Conservation (phyloP, 306 rosid genomes). For the Vigna hirtella region DNA sequence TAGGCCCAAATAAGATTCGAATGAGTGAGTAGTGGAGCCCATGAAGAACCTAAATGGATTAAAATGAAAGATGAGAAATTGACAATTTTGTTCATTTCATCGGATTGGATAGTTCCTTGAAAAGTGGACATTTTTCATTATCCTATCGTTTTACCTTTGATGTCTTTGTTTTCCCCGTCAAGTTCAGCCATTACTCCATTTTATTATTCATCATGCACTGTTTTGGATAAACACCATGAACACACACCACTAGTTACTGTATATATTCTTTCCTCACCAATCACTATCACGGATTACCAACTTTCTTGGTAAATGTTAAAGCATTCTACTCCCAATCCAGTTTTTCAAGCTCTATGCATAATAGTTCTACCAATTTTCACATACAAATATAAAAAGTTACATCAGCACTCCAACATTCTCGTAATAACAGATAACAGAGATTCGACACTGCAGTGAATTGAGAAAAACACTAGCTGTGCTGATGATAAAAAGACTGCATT, state of each 20-base stretch:
- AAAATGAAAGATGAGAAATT: background rate
- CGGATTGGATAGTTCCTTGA: background rate
- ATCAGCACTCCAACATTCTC: constrained; percentile 15
- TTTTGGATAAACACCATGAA: constrained; percentile 40
- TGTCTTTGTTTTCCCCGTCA: background rate
- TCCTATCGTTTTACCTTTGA: background rate
- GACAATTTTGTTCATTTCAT: background rate
- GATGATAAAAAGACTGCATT: background rate
- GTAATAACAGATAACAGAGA: background rate
- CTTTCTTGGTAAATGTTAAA: background rate
- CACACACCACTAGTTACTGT: too few relatives aligned
- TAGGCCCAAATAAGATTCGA: background rate
- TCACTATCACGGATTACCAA: background rate
- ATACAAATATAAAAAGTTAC: constrained; percentile 1
- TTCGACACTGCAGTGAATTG: background rate
- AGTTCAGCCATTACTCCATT: background rate
- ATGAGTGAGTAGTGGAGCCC: background rate
- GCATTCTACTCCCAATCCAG: background rate
- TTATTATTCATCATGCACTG: background rate
- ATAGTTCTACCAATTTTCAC: background rate
- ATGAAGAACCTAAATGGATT: background rate
- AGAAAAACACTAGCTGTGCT: background rate
- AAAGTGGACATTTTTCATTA: background rate
- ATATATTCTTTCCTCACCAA: too few relatives aligned
- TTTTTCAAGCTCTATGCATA: background rate